These are phyloP conservation scores for Hypoxylon perforatum DNA, from an alignment of 495 filamentous ascomycete species.

Conservation along the genomic window DNA sequence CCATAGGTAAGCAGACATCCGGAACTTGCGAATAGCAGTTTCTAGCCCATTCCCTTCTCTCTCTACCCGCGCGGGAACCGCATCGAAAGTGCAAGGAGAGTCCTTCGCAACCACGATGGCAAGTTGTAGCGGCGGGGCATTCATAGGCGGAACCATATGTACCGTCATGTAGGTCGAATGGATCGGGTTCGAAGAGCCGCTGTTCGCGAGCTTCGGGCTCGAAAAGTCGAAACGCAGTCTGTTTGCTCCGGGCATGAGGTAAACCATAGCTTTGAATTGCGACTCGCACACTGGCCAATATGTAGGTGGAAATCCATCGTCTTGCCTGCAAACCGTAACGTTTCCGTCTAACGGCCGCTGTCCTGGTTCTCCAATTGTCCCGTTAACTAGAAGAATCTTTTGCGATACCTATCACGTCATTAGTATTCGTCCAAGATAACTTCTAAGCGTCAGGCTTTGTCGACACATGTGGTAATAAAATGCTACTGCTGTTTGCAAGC, in stretches of 20 bases:
- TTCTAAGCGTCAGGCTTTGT: not conserved
- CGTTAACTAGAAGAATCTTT: slow-evolving; percentile 84
- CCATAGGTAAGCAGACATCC: slow-evolving; percentile 94
- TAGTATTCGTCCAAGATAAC: slow-evolving; percentile 7
- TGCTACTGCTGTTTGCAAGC: not conserved
- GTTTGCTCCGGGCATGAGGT: slow-evolving; percentile 89
- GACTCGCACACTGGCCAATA: slow-evolving; percentile 87
- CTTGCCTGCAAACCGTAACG: slow-evolving; percentile 80
- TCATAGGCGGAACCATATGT: slow-evolving; percentile 83
- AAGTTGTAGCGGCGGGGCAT: slow-evolving; percentile 82
- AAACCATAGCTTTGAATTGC: slow-evolving; percentile 88
- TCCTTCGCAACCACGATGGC: slow-evolving; percentile 87
- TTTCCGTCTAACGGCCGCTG: slow-evolving; percentile 80
- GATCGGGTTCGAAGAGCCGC: slow-evolving; percentile 71
- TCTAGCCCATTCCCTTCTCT: slow-evolving; percentile 85
- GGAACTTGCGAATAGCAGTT: slow-evolving; percentile 82
- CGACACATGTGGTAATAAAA: not conserved
- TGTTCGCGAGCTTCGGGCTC: slow-evolving; percentile 80
- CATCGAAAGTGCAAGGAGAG: slow-evolving; percentile 87
- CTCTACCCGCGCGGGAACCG: slow-evolving; percentile 76
- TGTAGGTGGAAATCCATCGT: slow-evolving; percentile 83
- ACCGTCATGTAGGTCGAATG: slow-evolving; percentile 83
- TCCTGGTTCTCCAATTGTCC: slow-evolving; percentile 78
- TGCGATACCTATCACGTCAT: slow-evolving; percentile 76
- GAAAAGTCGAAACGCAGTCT: slow-evolving; percentile 85